Percentiles rank a stretch among this genome's conserved stretches.
Evolutionary conservation across 768 basidiomycete genomes (phyloP).

Genomic region (Saitozyma podzolica): DNA sequence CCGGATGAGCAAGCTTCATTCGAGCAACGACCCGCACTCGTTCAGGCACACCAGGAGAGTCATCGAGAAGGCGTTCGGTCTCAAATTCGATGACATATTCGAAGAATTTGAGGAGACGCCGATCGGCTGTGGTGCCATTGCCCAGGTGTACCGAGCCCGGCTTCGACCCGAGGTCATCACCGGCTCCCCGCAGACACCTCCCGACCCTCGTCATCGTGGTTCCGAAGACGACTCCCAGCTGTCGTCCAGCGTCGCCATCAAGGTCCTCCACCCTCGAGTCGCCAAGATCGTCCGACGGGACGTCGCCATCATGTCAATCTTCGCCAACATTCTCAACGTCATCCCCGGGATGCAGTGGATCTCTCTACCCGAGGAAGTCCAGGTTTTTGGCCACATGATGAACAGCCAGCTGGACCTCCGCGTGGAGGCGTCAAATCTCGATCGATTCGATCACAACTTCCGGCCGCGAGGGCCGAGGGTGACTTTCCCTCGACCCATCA

Average conservation of each 20-base stretch:
- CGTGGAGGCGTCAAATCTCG: conserved; percentile 83
- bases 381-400: conserved; percentile 96
- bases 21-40: conserved; percentile 77
- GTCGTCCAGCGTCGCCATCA: conserved; percentile 84
- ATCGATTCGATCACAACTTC: conserved; percentile 84
- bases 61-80: conserved; percentile 79
- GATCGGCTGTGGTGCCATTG: conserved; percentile 98
- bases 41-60: conserved; percentile 74
- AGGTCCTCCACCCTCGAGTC: conserved; percentile 88
- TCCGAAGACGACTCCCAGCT: conserved; percentile 8
- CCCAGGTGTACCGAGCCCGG: conserved; percentile 90
- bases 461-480: conserved; percentile 70
- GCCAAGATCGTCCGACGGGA: conserved; percentile 80
- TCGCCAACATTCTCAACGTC: conserved; percentile 72
- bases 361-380: conserved; percentile 90
- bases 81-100: conserved; percentile 83
- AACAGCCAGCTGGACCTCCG: conserved; percentile 86
- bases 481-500: conserved; percentile 78
- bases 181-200: conserved; percentile 61
- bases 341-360: conserved; percentile 96
- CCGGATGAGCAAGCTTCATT: conserved; percentile 80
- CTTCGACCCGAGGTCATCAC: conserved; percentile 75
- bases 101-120: conserved; percentile 81
- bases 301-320: conserved; percentile 91
- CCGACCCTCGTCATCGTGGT: conserved; percentile 60